Evolutionary conservation across 1,139 yeast genomes (phyloP).

Genomic region (Dujonia santamariae): DNA sequence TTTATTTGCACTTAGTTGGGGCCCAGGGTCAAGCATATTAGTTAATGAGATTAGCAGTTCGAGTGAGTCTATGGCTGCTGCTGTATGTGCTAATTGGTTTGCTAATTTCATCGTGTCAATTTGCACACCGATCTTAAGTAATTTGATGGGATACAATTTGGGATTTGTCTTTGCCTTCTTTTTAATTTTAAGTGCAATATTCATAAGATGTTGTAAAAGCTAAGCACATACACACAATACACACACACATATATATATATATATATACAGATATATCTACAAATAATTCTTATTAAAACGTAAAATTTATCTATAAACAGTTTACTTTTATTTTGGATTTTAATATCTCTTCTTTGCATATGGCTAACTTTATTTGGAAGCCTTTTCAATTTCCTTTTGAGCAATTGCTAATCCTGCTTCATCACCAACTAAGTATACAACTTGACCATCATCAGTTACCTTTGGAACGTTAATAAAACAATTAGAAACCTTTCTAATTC

Average conservation of each 20-base stretch:
- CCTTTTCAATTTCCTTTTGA: slow-evolving; percentile 19
- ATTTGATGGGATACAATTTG: slow-evolving; percentile 16
- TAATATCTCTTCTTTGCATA: background rate
- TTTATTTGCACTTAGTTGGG: slow-evolving; percentile 31
- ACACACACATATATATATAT: background rate
- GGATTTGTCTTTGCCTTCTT: slow-evolving; percentile 18
- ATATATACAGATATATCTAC: no score
- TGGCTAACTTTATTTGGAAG: slow-evolving; percentile 2
- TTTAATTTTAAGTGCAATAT: background rate
- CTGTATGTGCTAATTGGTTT: slow-evolving; percentile 22
- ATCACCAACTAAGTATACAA: slow-evolving; percentile 31
- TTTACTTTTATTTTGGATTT: background rate
- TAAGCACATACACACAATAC: background rate
- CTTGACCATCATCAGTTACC: slow-evolving; percentile 46
- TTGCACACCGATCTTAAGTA: slow-evolving; percentile 21
- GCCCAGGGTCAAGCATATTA: slow-evolving; percentile 29
- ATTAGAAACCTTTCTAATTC: slow-evolving; percentile 57
- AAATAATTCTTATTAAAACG: background rate
- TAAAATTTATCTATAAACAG: background rate
- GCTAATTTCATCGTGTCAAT: slow-evolving; percentile 24
- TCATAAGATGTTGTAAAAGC: background rate
- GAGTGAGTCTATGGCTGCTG: slow-evolving; percentile 18
- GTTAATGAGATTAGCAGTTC: slow-evolving; percentile 21
- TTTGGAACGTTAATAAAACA: slow-evolving; percentile 67
- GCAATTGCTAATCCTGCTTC: slow-evolving; percentile 29